These are phyloP conservation scores for Tulasnella sp. DNA, from an alignment of 768 basidiomycete genomes.

Conservation along the genomic window DNA sequence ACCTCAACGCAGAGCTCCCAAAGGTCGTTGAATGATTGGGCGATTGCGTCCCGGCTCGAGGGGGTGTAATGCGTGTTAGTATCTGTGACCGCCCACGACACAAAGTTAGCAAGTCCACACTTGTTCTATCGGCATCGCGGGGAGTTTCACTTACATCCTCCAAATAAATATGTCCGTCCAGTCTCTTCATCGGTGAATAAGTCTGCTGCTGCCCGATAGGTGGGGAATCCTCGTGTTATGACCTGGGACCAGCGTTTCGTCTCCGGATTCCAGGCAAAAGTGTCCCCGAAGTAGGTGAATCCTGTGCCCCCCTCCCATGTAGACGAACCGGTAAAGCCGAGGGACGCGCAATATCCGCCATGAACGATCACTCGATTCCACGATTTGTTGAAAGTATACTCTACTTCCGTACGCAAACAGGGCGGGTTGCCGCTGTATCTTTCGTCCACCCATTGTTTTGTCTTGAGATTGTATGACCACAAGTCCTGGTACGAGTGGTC, in stretches of 20 bases:
- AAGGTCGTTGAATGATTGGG: slow-evolving; percentile 47
- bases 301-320: slow-evolving; percentile 37
- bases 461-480: slow-evolving; percentile 47
- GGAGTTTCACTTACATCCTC: slow-evolving; percentile 42
- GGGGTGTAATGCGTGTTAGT: slow-evolving; percentile 49
- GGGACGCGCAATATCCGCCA: slow-evolving; percentile 47
- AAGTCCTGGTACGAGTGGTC: slow-evolving; percentile 45
- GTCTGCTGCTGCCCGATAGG: slow-evolving; percentile 47
- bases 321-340: not conserved
- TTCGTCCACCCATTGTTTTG: slow-evolving; percentile 45
- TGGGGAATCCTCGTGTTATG: slow-evolving; percentile 50
- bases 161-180: slow-evolving; percentile 48
- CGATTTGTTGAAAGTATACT: slow-evolving; percentile 43
- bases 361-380: slow-evolving; percentile 48
- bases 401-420: slow-evolving; percentile 46
- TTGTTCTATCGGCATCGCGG: not conserved
- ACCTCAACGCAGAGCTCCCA: slow-evolving; percentile 49
- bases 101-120: not conserved
- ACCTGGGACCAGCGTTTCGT: slow-evolving; percentile 47
- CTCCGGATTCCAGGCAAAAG: slow-evolving; percentile 45
- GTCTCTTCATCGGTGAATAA: slow-evolving; percentile 47
- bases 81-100: slow-evolving; percentile 34
- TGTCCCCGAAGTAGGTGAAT: slow-evolving; percentile 51
- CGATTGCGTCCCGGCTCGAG: slow-evolving; percentile 40
- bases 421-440: slow-evolving; percentile 45